Base-by-base conservation (phyloP, 2,329 filamentous ascomycete genomes). In the Fusarium coffeatum region DNA sequence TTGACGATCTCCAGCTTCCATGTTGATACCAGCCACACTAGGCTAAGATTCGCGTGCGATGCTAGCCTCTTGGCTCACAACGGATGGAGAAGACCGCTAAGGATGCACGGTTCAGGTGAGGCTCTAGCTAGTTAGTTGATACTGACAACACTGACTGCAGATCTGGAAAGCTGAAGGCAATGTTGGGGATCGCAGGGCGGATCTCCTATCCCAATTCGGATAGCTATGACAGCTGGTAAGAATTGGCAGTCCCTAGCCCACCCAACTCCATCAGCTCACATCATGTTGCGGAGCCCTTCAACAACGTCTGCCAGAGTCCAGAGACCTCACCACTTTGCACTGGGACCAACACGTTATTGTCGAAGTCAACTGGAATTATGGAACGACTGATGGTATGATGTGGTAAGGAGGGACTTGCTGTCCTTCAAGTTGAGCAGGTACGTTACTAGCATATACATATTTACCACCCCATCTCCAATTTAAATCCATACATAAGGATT, bases 61-160 rank as follows among this genome's bases (percentile, higher is more conserved):
- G 20, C 18, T 51, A 40, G 22, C 32, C 22, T 27, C 48, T 37
- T 25, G 22, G 8, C 22, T 5, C 23, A 5, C 4, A 27, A 25
- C 32, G 32, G 30, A n/a, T 11, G 5, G 12, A 27, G 8, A 1
- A 51, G 18, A 51, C 32, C 30, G 48, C 48, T 51, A 27, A 27
- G 3, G 18, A 40, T 51, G 48, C 48, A 51, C 48, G 48, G 22
- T 51, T 51, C 32, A 51, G 32, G 32, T 51, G 48, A 51, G 48
- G 48, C 48, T 51, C 48, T 20, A 20, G 13, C 22, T 27, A 40
- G 32, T 5, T 20, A 40, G 32, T 5, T 1, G 8, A 10, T 51
- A 15, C 8, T 25, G 4, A 15, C 16, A 6, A 8, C 37, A 7
- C 6, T n/a, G 0, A 11, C 8, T 13, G 16, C 22, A 51, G 48